Percentiles rank a stretch among this genome's conserved stretches.
phyloP scores from a whole-genome alignment of 352 stramenopile species.

The Globisporangium perplexum region DNA sequence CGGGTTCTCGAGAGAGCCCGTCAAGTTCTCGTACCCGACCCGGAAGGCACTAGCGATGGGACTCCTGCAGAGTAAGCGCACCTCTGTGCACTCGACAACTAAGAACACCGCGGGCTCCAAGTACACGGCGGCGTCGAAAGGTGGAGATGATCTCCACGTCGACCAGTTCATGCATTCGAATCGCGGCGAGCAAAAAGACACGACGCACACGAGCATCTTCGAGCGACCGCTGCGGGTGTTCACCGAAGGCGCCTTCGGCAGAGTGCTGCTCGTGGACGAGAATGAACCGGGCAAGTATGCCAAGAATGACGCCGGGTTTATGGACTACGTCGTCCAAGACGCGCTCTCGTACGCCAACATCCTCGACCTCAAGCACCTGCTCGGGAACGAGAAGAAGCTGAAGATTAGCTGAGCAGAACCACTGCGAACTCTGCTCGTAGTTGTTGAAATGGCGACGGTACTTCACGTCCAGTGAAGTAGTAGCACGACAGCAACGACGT shows the following conservation, averaged over 20 bases:
- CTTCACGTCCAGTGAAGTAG: too few species aligned
- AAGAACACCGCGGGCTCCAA: constrained; percentile 1
- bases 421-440: too few species aligned
- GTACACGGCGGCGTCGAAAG: background rate
- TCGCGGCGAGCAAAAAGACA: background rate
- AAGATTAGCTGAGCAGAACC: constrained; percentile 3
- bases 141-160: background rate
- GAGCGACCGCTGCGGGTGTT: constrained; percentile 3
- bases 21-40: constrained; percentile 10
- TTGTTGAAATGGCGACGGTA: too few species aligned
- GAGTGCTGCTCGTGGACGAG: constrained; percentile 7
- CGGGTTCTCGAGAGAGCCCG: constrained; percentile 9
- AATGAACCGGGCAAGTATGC: constrained; percentile 5
- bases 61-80: constrained; percentile 5
- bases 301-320: constrained; percentile 8
- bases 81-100: background rate
- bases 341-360: constrained; percentile 6
- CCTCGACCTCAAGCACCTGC: constrained; percentile 12
- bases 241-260: constrained; percentile 2
- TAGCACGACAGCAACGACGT: too few species aligned
- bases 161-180: background rate
- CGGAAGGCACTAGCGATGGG: constrained; percentile 6
- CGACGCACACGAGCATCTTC: constrained; percentile 4
- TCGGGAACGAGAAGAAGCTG: constrained; percentile 12
- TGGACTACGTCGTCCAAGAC: constrained; percentile 10